A percentile compares a stretch with the other conserved stretches of the same genome.
Conservation (phyloP, 2,329 filamentous ascomycete species). For the Xylaria sp. region DNA sequence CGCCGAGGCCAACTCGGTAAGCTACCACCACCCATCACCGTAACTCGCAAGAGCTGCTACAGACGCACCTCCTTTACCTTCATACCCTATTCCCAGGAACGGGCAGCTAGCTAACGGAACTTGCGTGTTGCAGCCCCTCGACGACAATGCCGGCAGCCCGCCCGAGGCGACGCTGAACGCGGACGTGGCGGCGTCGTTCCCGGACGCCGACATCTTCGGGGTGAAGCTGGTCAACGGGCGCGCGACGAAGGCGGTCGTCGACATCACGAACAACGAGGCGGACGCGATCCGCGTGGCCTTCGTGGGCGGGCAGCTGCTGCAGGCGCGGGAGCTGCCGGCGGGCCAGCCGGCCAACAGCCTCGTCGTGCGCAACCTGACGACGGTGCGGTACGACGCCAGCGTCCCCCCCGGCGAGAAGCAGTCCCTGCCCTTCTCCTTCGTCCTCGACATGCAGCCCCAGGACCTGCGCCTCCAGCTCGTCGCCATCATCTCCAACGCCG, state of each 20-base stretch:
- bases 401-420: constrained; percentile 77
- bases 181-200: constrained; percentile 64
- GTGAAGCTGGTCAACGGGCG: constrained; percentile 94
- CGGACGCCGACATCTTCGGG: constrained; percentile 82
- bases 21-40: constrained; percentile 15
- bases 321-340: constrained; percentile 55
- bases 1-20: constrained; percentile 36
- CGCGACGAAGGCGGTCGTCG: constrained; percentile 79
- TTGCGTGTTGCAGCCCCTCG: constrained; percentile 24
- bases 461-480: constrained; percentile 79
- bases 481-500: constrained; percentile 70
- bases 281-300: constrained; percentile 74
- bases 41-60: neutral
- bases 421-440: constrained; percentile 80
- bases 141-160: constrained; percentile 31
- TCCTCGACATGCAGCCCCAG: constrained; percentile 89
- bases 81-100: neutral
- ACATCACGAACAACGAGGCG: constrained; percentile 82
- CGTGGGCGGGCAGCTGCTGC: constrained; percentile 73
- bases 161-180: constrained; percentile 58
- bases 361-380: constrained; percentile 84
- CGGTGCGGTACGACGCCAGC: constrained; percentile 70
- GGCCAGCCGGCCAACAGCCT: constrained; percentile 50
- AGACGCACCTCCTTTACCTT: neutral
- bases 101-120: constrained; percentile 4